phyloP scores from a whole-genome alignment of 805 yeast genomes.

The Nakazawaea sp. region DNA sequence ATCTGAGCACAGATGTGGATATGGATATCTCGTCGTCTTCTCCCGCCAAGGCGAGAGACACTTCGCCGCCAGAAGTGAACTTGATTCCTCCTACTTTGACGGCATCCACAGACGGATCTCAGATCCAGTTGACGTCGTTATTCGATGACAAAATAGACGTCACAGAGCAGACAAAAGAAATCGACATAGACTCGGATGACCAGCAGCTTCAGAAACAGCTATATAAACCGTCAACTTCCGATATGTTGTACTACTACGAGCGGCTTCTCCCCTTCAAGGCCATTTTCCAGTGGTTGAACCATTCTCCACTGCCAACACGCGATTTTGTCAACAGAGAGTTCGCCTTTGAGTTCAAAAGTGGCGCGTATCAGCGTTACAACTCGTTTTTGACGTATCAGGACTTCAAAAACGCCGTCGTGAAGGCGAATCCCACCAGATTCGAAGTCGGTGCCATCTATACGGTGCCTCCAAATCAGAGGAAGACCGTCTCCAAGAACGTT shows the following conservation, averaged over 20 bases:
- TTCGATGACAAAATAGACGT: no score
- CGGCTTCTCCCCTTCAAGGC: conserved; percentile 68
- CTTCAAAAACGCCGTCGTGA: conserved; percentile 70
- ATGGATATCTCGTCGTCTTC: conserved; percentile 4
- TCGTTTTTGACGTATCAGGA: conserved; percentile 63
- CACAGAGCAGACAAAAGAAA: no score
- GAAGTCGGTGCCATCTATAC: conserved; percentile 93
- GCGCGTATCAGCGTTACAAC: conserved; percentile 86
- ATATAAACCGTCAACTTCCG: conserved; percentile 40
- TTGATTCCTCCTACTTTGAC: conserved; percentile 2
- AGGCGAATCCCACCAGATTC: conserved; percentile 79
- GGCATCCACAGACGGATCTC: no score
- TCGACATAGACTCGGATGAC: no score
- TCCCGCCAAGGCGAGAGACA: conserved; percentile 4
- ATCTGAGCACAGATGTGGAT: neutral
- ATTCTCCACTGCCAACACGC: conserved; percentile 64
- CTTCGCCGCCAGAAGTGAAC: conserved; percentile 6
- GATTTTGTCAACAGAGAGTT: conserved; percentile 89
- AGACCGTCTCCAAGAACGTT: conserved; percentile 64
- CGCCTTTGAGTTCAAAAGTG: conserved; percentile 84
- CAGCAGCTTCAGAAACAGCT: neutral
- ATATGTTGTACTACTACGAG: conserved; percentile 68
- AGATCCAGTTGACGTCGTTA: no score
- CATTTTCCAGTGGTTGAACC: conserved; percentile 86
- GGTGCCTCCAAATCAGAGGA: conserved; percentile 81